Conservation (phyloP, 176 grass and related monocot genomes). For the Elymus sibiricus region DNA sequence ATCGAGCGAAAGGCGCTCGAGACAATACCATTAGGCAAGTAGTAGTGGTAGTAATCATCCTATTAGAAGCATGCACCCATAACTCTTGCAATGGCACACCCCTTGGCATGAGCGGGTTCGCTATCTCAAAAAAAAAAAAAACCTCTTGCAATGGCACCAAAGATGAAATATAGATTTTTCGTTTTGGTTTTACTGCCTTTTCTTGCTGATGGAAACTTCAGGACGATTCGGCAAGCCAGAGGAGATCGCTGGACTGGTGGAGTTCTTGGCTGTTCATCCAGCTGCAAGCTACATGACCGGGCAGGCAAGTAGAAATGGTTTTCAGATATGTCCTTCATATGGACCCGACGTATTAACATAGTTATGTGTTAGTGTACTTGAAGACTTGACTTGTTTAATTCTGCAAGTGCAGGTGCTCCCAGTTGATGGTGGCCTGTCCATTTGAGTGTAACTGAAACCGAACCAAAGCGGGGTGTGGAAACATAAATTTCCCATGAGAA, state of each 20-base stretch:
- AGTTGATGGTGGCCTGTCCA: conserved; percentile 79
- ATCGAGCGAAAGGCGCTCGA: conserved; percentile 71
- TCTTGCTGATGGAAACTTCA: conserved; percentile 25
- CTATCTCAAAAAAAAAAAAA: too few species aligned
- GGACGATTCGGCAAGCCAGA: conserved; percentile 61
- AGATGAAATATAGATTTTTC: background rate
- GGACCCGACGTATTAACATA: background rate
- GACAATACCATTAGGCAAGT: conserved; percentile 70
- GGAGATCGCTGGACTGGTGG: conserved; percentile 51
- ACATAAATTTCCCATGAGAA: background rate
- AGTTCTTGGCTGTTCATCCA: conserved; percentile 59
- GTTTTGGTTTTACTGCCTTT: background rate
- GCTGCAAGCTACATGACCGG: conserved; percentile 56
- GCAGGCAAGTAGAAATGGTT: conserved; percentile 12
- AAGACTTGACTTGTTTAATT: background rate
- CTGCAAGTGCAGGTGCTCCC: conserved; percentile 56
- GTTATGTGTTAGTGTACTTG: background rate
- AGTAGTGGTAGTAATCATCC: background rate
- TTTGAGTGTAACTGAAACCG: conserved; percentile 28
- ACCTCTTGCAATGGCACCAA: too few species aligned
- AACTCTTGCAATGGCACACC: too few species aligned
- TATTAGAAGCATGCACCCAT: background rate
- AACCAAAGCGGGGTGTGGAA: background rate
- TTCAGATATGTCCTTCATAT: background rate
- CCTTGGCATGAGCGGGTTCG: too few species aligned